Percentiles rank a stretch among this genome's conserved stretches.
Evolutionary conservation across 2,329 filamentous ascomycete species (phyloP).

Genomic region (Pseudocercospora eumusae): DNA sequence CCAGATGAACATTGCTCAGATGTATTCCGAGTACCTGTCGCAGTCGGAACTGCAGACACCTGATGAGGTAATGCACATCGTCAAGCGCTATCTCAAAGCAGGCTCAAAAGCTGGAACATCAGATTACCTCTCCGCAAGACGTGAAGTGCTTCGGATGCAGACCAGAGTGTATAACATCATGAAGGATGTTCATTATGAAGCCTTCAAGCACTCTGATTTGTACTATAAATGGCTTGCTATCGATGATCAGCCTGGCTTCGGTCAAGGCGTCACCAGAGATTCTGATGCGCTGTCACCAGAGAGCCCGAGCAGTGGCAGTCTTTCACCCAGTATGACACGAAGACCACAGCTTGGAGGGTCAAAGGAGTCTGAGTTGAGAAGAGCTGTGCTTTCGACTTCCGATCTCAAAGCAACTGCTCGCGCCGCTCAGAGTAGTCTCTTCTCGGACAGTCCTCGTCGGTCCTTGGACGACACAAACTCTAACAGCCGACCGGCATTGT

Average conservation of each 20-base stretch:
- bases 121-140: constrained; percentile 81
- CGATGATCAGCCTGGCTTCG: constrained; percentile 60
- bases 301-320: constrained; percentile 18
- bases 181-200: constrained; percentile 75
- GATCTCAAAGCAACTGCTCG: constrained; percentile 53
- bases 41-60: constrained; percentile 79
- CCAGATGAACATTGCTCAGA: constrained; percentile 82
- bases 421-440: constrained; percentile 21
- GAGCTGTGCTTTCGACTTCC: constrained; percentile 62
- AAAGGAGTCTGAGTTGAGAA: constrained; percentile 54
- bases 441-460: constrained; percentile 49
- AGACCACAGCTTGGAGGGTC: constrained; percentile 28
- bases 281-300: constrained; percentile 25
- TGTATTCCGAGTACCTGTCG: constrained; percentile 84
- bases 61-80: constrained; percentile 65
- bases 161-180: constrained; percentile 81
- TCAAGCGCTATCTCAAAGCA: constrained; percentile 75
- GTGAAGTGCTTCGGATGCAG: constrained; percentile 78
- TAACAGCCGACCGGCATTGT: constrained; percentile 57
- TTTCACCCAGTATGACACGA: constrained; percentile 27
- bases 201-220: constrained; percentile 88
- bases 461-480: constrained; percentile 69
- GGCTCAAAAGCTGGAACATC: constrained; percentile 73
- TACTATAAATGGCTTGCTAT: constrained; percentile 96
- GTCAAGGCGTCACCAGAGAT: constrained; percentile 29